Evolutionary conservation across 768 basidiomycete species (phyloP).

Genomic region (Psilocybe cyanescens): DNA sequence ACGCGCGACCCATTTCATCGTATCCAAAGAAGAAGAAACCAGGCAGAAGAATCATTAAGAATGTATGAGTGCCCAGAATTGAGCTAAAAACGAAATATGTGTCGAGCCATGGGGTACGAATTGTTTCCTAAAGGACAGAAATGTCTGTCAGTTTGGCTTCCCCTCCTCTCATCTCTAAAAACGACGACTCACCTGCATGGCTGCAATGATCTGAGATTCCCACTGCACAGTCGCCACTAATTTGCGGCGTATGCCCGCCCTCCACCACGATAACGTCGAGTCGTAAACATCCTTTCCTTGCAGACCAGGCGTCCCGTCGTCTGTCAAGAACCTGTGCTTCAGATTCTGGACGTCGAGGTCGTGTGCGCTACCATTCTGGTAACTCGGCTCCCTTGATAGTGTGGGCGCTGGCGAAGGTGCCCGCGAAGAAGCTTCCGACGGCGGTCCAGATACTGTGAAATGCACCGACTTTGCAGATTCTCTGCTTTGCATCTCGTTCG

Average conservation of each 20-base stretch:
- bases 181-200: conserved; percentile 60
- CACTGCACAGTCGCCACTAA: conserved; percentile 56
- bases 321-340: conserved; percentile 15
- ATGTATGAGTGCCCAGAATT: conserved; percentile 82
- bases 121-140: conserved; percentile 39
- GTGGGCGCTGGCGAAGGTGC: conserved; percentile 32
- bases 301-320: conserved; percentile 29
- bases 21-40: conserved; percentile 89
- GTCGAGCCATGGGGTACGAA: conserved; percentile 73
- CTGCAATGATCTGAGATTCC: conserved; percentile 66
- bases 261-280: conserved; percentile 64
- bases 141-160: conserved; percentile 2
- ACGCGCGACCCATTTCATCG: conserved; percentile 74
- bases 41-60: conserved; percentile 92
- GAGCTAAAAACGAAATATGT: conserved; percentile 85
- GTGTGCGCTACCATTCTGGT: conserved; percentile 18
- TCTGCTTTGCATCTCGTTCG: conserved; percentile 5
- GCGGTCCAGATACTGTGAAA: conserved; percentile 34
- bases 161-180: background rate
- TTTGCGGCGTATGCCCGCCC: conserved; percentile 57
- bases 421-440: conserved; percentile 36
- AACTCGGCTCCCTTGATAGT: background rate
- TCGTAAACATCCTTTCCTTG: conserved; percentile 64
- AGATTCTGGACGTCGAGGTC: conserved; percentile 14
- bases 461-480: conserved; percentile 20